A percentile compares a stretch with the other conserved stretches of the same genome.
Conservation (phyloP, 805 yeast genomes). For the Metschnikowia lunata region DNA sequence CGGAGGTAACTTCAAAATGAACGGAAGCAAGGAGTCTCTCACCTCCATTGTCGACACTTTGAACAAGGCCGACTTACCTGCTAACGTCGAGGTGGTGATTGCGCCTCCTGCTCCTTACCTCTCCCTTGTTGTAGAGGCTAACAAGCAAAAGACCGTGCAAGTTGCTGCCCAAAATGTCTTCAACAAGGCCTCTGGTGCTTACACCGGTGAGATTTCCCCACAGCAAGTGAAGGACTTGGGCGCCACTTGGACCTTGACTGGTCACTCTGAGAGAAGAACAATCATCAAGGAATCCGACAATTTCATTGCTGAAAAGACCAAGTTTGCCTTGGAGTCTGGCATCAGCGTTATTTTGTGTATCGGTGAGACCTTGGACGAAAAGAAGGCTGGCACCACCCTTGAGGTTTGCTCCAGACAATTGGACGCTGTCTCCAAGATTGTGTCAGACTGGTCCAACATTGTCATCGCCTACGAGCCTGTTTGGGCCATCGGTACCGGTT, state of each 20-base stretch:
- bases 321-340: conserved; percentile 88
- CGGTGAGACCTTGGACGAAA: conserved; percentile 96
- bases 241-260: conserved; percentile 90
- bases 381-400: conserved; percentile 82
- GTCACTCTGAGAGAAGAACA: conserved; percentile 98
- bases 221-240: conserved; percentile 86
- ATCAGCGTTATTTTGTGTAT: conserved; percentile 91
- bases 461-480: conserved; percentile 99
- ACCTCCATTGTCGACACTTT: conserved; percentile 77
- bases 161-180: conserved; percentile 91
- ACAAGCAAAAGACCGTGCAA: conserved; percentile 67
- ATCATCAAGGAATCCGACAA: conserved; percentile 87
- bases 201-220: conserved; percentile 95
- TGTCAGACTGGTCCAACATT: conserved; percentile 83
- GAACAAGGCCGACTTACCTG: conserved; percentile 71
- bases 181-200: conserved; percentile 89
- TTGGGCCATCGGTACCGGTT: conserved; percentile 99
- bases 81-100: conserved; percentile 85
- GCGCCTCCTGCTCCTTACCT: conserved; percentile 96
- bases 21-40: conserved; percentile 87
- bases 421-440: conserved; percentile 76
- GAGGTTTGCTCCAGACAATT: conserved; percentile 86
- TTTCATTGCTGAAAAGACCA: conserved; percentile 88
- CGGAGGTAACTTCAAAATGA: conserved; percentile 99
- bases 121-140: conserved; percentile 62